phyloP scores from a whole-genome alignment of 306 rosid genomes.

The Carpinus viminea region DNA sequence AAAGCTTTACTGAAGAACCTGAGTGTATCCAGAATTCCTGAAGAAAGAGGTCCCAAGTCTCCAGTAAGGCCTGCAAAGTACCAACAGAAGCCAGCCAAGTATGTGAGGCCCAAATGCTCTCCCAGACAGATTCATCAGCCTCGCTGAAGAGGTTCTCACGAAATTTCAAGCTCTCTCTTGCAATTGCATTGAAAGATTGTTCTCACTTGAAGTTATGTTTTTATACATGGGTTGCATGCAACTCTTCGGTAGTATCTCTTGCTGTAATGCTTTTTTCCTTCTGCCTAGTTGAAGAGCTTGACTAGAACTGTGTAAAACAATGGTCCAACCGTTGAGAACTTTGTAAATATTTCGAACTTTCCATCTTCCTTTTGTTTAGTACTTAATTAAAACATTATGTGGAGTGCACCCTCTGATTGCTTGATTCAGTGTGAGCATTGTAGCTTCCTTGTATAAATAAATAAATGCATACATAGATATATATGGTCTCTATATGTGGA shows the following conservation, averaged over 20 bases:
- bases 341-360: background rate
- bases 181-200: background rate
- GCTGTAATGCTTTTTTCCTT: conserved; percentile 16
- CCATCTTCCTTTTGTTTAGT: background rate
- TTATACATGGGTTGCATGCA: conserved; percentile 26
- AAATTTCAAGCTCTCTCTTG: background rate
- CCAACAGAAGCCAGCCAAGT: conserved; percentile 40
- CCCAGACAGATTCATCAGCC: conserved; percentile 44
- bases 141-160: conserved; percentile 24
- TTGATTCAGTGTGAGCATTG: background rate
- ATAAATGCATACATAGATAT: no score
- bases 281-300: background rate
- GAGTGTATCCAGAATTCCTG: conserved; percentile 22
- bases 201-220: background rate
- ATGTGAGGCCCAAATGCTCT: conserved; percentile 39
- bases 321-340: conserved; percentile 5
- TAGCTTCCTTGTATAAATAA: background rate
- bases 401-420: background rate
- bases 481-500: no score
- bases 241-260: conserved; percentile 10
- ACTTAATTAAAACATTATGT: background rate
- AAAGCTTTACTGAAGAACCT: conserved; percentile 28
- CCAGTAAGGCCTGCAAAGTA: conserved; percentile 29
- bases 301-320: conserved; percentile 18
- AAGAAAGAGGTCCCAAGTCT: conserved; percentile 34